Percentiles rank a stretch among this genome's conserved stretches.
Evolutionary conservation across 805 yeast species (phyloP).

Genomic region (Teunomyces tritomae): DNA sequence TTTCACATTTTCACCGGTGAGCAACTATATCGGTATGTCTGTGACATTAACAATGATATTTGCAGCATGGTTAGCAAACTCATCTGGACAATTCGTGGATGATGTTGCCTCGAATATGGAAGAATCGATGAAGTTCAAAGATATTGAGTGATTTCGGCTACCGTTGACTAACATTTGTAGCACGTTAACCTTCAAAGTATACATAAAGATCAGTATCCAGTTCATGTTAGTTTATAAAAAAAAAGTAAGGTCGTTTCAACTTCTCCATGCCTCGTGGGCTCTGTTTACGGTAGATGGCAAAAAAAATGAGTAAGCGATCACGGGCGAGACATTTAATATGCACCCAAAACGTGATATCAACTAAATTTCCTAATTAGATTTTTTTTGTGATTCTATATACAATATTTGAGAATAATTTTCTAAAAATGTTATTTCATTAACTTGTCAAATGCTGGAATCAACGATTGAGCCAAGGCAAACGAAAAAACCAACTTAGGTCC

Average conservation of each 20-base stretch:
- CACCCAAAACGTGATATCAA: not conserved
- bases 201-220: constrained; percentile 29
- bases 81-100: constrained; percentile 24
- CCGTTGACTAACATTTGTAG: constrained; percentile 33
- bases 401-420: not conserved
- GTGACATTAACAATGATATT: constrained; percentile 27
- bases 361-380: constrained; percentile 1
- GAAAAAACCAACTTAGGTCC: constrained; percentile 98
- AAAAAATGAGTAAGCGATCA: not conserved
- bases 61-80: constrained; percentile 20
- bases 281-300: not conserved
- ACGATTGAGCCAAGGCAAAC: constrained; percentile 95
- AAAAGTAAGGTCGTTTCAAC: not conserved
- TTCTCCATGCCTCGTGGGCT: not conserved
- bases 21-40: constrained; percentile 22
- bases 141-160: constrained; percentile 31
- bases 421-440: constrained; percentile 38
- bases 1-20: not conserved
- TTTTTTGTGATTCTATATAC: not conserved
- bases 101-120: constrained; percentile 27
- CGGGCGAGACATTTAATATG: not conserved
- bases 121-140: constrained; percentile 32
- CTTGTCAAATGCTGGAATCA: constrained; percentile 93
- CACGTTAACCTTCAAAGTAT: constrained; percentile 36
- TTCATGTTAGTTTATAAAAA: constrained; percentile 24